These are phyloP conservation scores for Macrophomina tecta DNA, from an alignment of 2,329 filamentous ascomycete genomes.

Conservation along the genomic window DNA sequence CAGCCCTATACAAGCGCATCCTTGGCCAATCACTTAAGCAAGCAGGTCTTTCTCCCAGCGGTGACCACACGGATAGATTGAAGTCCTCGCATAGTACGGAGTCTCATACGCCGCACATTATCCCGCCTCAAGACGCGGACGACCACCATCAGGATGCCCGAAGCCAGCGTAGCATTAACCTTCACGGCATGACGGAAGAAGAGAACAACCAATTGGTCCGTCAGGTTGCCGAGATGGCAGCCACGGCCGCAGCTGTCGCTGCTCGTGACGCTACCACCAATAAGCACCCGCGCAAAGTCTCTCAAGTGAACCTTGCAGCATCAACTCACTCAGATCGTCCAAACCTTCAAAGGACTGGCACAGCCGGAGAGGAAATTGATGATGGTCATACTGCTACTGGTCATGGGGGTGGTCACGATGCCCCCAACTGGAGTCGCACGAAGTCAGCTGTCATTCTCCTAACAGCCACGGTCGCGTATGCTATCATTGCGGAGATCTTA, in stretches of 20 bases:
- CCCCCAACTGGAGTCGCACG: conserved; percentile 94
- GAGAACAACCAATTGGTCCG: conserved; percentile 82
- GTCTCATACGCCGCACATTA: conserved; percentile 42
- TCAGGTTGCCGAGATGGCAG: conserved; percentile 91
- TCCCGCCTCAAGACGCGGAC: conserved; percentile 44
- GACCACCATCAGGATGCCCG: conserved; percentile 45
- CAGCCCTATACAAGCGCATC: conserved; percentile 90
- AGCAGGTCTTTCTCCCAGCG: conserved; percentile 67
- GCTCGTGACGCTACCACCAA: conserved; percentile 72
- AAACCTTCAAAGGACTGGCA: conserved; percentile 45
- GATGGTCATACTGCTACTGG: conserved; percentile 49
- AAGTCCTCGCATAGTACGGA: conserved; percentile 26
- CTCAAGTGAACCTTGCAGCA: conserved; percentile 47
- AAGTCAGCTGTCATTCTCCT: conserved; percentile 92
- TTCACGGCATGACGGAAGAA: conserved; percentile 76
- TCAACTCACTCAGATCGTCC: conserved; percentile 46
- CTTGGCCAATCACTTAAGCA: conserved; percentile 88
- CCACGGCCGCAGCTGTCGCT: conserved; percentile 86
- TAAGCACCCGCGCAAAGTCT: conserved; percentile 58
- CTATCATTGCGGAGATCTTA: conserved; percentile 95
- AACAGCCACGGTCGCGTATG: conserved; percentile 87
- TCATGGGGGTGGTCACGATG: conserved; percentile 80
- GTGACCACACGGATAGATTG: not conserved
- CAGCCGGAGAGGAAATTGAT: conserved; percentile 51
- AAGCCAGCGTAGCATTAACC: conserved; percentile 50